A percentile compares a stretch with the other conserved stretches of the same genome.
Conservation (phyloP, 179 eudicot species). For the Camellia oleifera region DNA sequence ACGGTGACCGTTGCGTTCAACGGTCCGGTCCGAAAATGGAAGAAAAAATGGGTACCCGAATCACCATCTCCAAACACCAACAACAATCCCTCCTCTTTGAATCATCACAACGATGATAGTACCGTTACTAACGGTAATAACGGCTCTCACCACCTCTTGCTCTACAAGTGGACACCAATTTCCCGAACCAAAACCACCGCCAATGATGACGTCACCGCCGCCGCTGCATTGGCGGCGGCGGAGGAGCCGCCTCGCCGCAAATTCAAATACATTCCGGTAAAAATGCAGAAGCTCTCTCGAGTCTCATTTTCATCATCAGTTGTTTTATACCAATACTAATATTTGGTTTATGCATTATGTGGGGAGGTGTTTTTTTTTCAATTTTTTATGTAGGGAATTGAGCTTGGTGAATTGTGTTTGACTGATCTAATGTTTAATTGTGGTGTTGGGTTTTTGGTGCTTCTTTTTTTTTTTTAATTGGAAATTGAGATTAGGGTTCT, state of each 20-base stretch:
- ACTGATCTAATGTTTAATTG: too few relatives aligned
- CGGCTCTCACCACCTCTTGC: slow-evolving; percentile 47
- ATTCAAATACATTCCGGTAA: slow-evolving; percentile 41
- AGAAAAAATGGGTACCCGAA: slow-evolving; percentile 85
- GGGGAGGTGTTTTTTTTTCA: not conserved
- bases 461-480: too few relatives aligned
- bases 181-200: slow-evolving; percentile 33
- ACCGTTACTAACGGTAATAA: slow-evolving; percentile 7
- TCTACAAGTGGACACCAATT: slow-evolving; percentile 87
- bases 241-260: slow-evolving; percentile 62
- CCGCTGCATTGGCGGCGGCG: slow-evolving; percentile 10
- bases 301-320: too few relatives aligned
- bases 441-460: too few relatives aligned
- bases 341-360: not conserved
- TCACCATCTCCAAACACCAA: slow-evolving; percentile 32
- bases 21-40: slow-evolving; percentile 88
- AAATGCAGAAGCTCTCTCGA: too few relatives aligned
- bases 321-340: not conserved
- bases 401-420: not conserved
- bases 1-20: slow-evolving; percentile 39
- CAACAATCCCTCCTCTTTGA: not conserved
- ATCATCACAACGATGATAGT: slow-evolving; percentile 22
- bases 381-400: not conserved
- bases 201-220: slow-evolving; percentile 28
- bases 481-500: too few relatives aligned